Base-by-base conservation (phyloP, 306 rosid genomes). In the Albizia julibrissin region DNA sequence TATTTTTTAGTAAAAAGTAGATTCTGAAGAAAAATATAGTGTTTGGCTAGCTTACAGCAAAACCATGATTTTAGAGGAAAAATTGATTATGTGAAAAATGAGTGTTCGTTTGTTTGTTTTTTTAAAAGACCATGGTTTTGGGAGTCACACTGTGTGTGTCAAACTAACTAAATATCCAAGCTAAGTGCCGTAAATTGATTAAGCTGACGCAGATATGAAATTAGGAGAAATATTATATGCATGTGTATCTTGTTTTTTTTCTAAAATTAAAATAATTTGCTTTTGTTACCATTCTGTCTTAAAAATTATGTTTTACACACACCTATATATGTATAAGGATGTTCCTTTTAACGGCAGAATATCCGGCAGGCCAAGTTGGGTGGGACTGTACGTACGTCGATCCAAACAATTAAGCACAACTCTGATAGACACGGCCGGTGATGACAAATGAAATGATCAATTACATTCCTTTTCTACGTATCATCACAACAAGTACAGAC, bases 401-500 rank as follows among this genome's bases (percentile, higher is more conserved):
- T 22, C 65, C 29, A 58, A 9, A 58, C 29, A 47, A 47, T 12
- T 10, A 58, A 22, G 65, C 66, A 26, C 65, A 26, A 26, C 18
- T 26, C 67, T 61, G 34, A 26, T 61, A 24, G 3, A 61, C 24
- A n/a, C 6, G 21, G 26, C 0, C 10, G 21, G 49, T 73, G 74
- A 62, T 74, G 74, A 40, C 21, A 33, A 81, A 59, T 54, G 68
- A 18, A 16, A 75, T 58, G 11, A 58, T 39, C 70, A 24, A 21
- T 13, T 64, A 47, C 27, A 24, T 24, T 62, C 74, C 52, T 64
- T 73, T 18, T 29, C 64, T 29, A 73, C 42, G 26, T 10, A 72
- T 19, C 33, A 72, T 19, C 33, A 29, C 18, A 15, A 64, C 19
- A 64, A 64, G 69, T 84, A 76, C 80, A 77, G 81, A 81, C 62